Conservation (phyloP, 768 basidiomycete species). For the Termitomyces sp. region DNA sequence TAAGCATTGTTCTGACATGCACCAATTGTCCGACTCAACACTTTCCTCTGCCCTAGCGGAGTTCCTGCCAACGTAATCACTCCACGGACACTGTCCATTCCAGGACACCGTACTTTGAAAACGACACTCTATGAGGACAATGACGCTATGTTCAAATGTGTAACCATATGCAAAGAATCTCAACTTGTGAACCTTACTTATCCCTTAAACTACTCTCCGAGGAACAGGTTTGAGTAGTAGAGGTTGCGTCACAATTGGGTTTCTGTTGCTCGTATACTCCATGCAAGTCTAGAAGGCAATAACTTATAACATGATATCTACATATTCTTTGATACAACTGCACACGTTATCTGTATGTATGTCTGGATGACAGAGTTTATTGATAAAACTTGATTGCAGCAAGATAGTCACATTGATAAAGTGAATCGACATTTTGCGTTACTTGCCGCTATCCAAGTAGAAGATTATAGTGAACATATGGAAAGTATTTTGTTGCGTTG, state of each 20-base stretch:
- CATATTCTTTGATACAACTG: neutral
- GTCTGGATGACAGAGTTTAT: neutral
- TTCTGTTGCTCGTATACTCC: neutral
- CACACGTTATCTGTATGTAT: neutral
- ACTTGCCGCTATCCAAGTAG: neutral
- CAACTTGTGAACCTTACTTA: neutral
- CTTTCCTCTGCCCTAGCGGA: slow-evolving; percentile 31
- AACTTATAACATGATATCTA: neutral
- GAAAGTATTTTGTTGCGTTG: slow-evolving; percentile 1
- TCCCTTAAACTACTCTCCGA: neutral
- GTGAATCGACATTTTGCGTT: neutral
- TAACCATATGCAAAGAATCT: neutral
- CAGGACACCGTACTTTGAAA: neutral
- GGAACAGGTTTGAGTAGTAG: neutral
- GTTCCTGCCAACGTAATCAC: slow-evolving; percentile 56
- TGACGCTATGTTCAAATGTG: too few relatives aligned
- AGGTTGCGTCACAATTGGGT: neutral
- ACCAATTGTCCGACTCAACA: slow-evolving; percentile 1
- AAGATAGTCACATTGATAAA: neutral
- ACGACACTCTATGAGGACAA: neutral
- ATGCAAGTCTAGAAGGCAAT: neutral
- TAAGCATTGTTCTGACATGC: slow-evolving; percentile 25
- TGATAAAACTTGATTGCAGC: neutral
- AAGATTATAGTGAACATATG: slow-evolving; percentile 5
- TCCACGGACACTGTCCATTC: neutral